These are phyloP conservation scores for Ilex aquifolium DNA, from an alignment of 257 asterid genomes.

Conservation along the genomic window DNA sequence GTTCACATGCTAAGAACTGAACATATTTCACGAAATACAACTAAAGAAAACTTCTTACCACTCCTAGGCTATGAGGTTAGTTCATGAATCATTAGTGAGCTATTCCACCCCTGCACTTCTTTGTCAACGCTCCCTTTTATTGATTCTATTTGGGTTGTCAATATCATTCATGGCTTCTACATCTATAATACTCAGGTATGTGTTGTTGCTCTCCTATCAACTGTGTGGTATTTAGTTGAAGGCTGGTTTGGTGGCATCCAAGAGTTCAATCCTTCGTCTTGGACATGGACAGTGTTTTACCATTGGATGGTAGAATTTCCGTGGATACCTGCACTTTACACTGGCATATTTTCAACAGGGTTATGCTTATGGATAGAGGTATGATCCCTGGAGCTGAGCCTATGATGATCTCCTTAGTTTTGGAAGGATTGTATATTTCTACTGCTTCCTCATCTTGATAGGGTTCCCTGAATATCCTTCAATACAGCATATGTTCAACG, in stretches of 20 bases:
- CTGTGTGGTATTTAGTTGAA: constrained; percentile 46
- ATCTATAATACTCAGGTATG: constrained; percentile 36
- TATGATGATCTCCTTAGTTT: no score
- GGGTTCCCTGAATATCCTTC: no score
- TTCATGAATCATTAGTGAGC: not conserved
- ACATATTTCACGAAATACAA: constrained; percentile 57
- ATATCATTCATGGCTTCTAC: constrained; percentile 9
- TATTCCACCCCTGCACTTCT: constrained; percentile 2
- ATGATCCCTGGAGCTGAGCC: not conserved
- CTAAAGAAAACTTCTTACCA: constrained; percentile 47
- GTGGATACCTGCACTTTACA: constrained; percentile 78
- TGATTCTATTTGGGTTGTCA: not conserved
- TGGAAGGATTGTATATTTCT: no score
- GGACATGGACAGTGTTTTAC: constrained; percentile 36
- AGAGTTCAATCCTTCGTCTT: constrained; percentile 36
- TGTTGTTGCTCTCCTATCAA: constrained; percentile 59
- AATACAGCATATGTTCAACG: no score
- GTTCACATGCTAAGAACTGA: constrained; percentile 81
- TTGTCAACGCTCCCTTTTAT: not conserved
- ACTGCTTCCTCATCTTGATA: no score
- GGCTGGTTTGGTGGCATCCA: constrained; percentile 36
- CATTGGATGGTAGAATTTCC: constrained; percentile 48
- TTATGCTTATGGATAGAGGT: constrained; percentile 82
- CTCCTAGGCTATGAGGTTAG: constrained; percentile 78
- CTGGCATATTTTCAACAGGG: constrained; percentile 74